phyloP scores from a whole-genome alignment of 345 rosid species.

The Sisymbrium altissimum region DNA sequence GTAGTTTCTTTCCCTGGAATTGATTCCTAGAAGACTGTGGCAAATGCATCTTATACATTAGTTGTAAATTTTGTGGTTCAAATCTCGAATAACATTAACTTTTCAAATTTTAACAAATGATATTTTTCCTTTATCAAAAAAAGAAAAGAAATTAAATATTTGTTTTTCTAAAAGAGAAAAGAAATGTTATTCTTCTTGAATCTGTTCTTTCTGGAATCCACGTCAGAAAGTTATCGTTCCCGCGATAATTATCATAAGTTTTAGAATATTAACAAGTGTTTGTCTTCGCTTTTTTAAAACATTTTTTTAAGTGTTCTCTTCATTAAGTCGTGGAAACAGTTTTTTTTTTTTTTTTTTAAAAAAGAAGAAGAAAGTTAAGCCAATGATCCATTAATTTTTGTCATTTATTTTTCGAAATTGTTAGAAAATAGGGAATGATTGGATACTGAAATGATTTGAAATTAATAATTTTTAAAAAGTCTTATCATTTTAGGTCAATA shows the following conservation, averaged over 20 bases:
- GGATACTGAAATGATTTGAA: not conserved
- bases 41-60: not conserved
- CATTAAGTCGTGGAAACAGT: too few relatives aligned
- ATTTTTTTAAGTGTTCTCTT: too few relatives aligned
- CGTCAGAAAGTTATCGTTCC: conserved; percentile 6
- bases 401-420: not conserved
- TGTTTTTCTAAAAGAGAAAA: not conserved
- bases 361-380: too few relatives aligned
- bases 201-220: not conserved
- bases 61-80: not conserved
- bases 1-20: not conserved
- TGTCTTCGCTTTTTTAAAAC: too few relatives aligned
- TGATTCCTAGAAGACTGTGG: not conserved
- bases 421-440: not conserved
- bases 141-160: too few relatives aligned
- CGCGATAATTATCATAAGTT: too few relatives aligned
- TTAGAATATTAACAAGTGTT: not conserved
- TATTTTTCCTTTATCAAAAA: not conserved
- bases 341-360: too few relatives aligned
- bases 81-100: not conserved
- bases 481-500: not conserved
- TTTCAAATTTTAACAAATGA: not conserved
- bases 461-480: not conserved
- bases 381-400: not conserved
- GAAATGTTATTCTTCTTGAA: not conserved